Base-by-base conservation (phyloP, 2,329 filamentous ascomycete species). In the Fusarium mundagurra region DNA sequence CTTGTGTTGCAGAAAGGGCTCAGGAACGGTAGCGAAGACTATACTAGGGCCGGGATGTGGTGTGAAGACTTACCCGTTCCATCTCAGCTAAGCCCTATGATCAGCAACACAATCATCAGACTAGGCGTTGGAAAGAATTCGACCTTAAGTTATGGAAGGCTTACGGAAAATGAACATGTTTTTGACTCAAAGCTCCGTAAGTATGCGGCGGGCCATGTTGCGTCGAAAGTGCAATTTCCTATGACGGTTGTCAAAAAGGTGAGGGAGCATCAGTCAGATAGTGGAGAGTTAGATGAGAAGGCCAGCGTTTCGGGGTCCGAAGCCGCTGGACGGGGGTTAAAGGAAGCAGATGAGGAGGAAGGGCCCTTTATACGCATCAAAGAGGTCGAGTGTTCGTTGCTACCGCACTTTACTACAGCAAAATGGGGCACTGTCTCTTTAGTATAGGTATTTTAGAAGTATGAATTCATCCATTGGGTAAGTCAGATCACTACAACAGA, bases 221-320 rank as follows among this genome's bases (percentile, higher is more conserved):
- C 0, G 0, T 51, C 31, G 3, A 10, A 34, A 10, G 48, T 51
- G 3, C 8, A 1, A 3, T 24, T 50, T 18, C 47, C 47, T 3
- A n/a, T n/a, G 7, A 22, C 4, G 0, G 7, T 24, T 0, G 5
- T 33, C 22, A n/a, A n/a, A 17, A 5, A 1, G 1, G 11, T 3
- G 2, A 5, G 0, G 6, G 10, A 5, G 1, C 5, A 18, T 20
- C 11, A 24, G 5, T 6, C 22, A 33, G 5, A 18, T 51, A 3
- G 3, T 17, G 4, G 2, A 4, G 22, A 20, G 24, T 10, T 7
- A 1, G 31, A 34, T 3, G 14, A 51, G 11, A 13, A 24, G 1
- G 10, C 7, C 0, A 3, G 4, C 0, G 7, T 8, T 13, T 1
- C 10, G 1, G 29, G 5, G 1, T 9, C 14, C 6, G 9, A 3